Base-by-base conservation (phyloP, 2,329 filamentous ascomycete genomes). In the Endothia cerciana region DNA sequence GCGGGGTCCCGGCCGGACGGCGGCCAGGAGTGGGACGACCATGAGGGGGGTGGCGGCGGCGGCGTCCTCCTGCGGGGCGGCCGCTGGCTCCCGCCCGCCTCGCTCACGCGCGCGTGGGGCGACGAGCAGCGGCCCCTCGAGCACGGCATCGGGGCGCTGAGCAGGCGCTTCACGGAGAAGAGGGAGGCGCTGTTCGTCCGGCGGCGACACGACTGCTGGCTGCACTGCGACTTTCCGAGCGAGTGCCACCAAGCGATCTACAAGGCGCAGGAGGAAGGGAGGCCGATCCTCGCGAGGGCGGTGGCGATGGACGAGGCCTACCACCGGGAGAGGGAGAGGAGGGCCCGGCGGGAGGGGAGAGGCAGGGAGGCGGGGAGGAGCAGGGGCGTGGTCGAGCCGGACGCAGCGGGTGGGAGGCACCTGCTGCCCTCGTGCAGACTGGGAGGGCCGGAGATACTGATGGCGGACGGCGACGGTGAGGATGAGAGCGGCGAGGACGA, bases 221-320 rank as follows among this genome's bases (percentile, higher is more conserved):
- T 70, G 4, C 70, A 75, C 68, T 76, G 74, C 60, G 73, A 74
- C 53, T 74, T 62, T 30, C 74, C 73, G 10, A 66, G 65, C 28
- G 72, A 76, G 67, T 75, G 74, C 61, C 66, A 63, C 28, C 62
- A 72, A 19, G 38, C 65, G 0, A n/a, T 69, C 1, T 67, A 69
- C 55, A 62, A 40, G 15, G 71, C 71, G 4, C 62, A 40, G 19
- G 36, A 62, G 43, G 64, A 68, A 33, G 69, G 65, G 0, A 36
- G 69, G 22, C 69, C 68, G 10, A 58, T 28, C 25, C 49, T 65
- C 6, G 60, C 30, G 17, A 59, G 55, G 45, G 65, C 66, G 5
- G 53, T 60, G 13, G 51, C 45, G n/a, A 25, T 63, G 53, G 60
- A 60, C 62, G 67, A 33, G 51, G 30, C 13, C 15, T 49, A 19